phyloP scores from a whole-genome alignment of 139 green algal species.

The Bryopsis sp. region DNA sequence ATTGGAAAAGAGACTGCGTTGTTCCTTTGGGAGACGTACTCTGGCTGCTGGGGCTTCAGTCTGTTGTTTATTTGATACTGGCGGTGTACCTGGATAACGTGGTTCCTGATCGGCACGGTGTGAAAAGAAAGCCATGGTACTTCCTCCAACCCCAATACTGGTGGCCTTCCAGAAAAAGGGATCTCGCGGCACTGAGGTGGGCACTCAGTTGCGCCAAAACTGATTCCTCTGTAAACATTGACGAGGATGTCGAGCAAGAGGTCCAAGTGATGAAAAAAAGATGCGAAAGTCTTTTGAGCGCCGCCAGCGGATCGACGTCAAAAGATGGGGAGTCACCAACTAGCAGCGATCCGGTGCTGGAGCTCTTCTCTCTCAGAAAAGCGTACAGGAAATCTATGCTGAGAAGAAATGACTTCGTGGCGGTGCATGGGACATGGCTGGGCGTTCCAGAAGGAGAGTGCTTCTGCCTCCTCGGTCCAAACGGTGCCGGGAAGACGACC shows the following conservation, averaged over 20 bases:
- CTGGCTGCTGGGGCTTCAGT: constrained; percentile 27
- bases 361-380: constrained; percentile 17
- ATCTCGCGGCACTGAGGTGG: neutral
- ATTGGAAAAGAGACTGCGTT: neutral
- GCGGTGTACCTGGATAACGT: constrained; percentile 89
- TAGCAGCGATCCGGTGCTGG: too few relatives aligned
- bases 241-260: too few relatives aligned
- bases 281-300: too few relatives aligned
- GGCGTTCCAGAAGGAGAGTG: constrained; percentile 57
- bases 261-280: too few relatives aligned
- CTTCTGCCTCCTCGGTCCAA: constrained; percentile 72
- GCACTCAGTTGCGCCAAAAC: neutral
- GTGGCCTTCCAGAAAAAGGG: constrained; percentile 4
- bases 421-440: constrained; percentile 74
- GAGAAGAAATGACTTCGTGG: constrained; percentile 44
- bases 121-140: constrained; percentile 9
- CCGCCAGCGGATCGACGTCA: too few relatives aligned
- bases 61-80: constrained; percentile 54
- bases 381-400: neutral
- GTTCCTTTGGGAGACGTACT: neutral
- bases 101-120: constrained; percentile 63
- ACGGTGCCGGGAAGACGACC: constrained; percentile 75
- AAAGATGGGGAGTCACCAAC: too few relatives aligned
- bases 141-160: constrained; percentile 8
- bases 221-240: neutral